Percentiles rank a stretch among this genome's conserved stretches.
These are phyloP conservation scores for Exophiala sideris DNA, from an alignment of 2,329 filamentous ascomycete species.

Conservation along the genomic window DNA sequence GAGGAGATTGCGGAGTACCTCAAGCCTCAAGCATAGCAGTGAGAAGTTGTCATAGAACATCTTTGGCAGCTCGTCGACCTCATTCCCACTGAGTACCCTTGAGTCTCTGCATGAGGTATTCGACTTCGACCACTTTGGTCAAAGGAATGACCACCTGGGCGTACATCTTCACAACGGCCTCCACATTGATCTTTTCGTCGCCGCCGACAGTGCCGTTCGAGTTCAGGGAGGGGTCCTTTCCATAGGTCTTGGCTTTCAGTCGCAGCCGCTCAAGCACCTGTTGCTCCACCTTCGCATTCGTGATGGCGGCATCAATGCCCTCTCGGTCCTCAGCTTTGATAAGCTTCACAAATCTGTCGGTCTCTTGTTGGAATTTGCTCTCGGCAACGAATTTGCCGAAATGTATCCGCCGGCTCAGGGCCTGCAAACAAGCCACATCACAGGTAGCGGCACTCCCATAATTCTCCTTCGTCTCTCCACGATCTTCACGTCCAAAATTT, in stretches of 20 bases:
- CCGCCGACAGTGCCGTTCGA: conserved; percentile 41
- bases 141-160: conserved; percentile 88
- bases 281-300: conserved; percentile 81
- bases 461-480: conserved; percentile 85
- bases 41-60: not conserved
- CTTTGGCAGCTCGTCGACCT: conserved; percentile 5
- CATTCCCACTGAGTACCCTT: conserved; percentile 51
- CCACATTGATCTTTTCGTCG: conserved; percentile 76
- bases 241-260: conserved; percentile 90
- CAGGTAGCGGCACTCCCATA: conserved; percentile 90
- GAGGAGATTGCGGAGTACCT: conserved; percentile 74
- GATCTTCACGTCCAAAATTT: conserved; percentile 71
- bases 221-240: conserved; percentile 72
- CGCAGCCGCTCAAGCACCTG: conserved; percentile 83
- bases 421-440: conserved; percentile 86
- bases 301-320: conserved; percentile 86
- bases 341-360: conserved; percentile 73
- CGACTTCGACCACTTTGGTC: conserved; percentile 97
- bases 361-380: conserved; percentile 83
- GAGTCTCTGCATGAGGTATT: conserved; percentile 93
- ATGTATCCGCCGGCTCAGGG: conserved; percentile 84
- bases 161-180: conserved; percentile 89
- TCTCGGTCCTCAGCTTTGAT: conserved; percentile 77
- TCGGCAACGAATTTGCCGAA: conserved; percentile 99
- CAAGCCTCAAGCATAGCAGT: conserved; percentile 39